A percentile compares a stretch with the other conserved stretches of the same genome.
phyloP scores from a whole-genome alignment of 345 rosid genomes.

The Salix suchowensis region DNA sequence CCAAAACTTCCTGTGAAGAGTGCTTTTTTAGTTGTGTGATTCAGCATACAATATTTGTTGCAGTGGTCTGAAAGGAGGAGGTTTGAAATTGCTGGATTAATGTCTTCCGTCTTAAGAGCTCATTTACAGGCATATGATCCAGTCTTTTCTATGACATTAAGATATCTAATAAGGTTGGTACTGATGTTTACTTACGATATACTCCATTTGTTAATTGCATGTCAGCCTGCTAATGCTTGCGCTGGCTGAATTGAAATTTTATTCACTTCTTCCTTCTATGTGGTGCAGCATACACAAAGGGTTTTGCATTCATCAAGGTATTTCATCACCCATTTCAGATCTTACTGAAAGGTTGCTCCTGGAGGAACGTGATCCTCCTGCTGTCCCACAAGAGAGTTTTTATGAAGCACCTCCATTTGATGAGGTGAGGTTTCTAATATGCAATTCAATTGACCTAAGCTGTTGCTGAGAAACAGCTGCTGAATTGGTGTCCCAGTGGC shows the following conservation, averaged over 20 bases:
- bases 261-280: neutral
- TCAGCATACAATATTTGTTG: slow-evolving; percentile 19
- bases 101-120: slow-evolving; percentile 85
- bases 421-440: slow-evolving; percentile 49
- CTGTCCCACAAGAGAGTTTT: slow-evolving; percentile 59
- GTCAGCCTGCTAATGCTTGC: neutral
- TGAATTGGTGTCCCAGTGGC: neutral
- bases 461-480: neutral
- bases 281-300: slow-evolving; percentile 78
- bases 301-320: slow-evolving; percentile 76
- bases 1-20: neutral
- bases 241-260: slow-evolving; percentile 3
- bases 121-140: slow-evolving; percentile 88
- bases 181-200: neutral
- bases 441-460: neutral
- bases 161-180: slow-evolving; percentile 74
- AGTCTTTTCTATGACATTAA: slow-evolving; percentile 68
- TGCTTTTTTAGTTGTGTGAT: slow-evolving; percentile 5
- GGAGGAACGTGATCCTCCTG: slow-evolving; percentile 85
- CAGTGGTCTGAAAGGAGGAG: slow-evolving; percentile 96
- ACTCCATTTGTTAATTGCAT: neutral
- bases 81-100: slow-evolving; percentile 80
- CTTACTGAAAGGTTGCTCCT: slow-evolving; percentile 81
- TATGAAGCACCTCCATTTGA: slow-evolving; percentile 86
- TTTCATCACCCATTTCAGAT: slow-evolving; percentile 74